Percentiles rank a stretch among this genome's conserved stretches.
Conservation (phyloP, 2,329 filamentous ascomycete genomes). For the Trichophyton benhamiae region DNA sequence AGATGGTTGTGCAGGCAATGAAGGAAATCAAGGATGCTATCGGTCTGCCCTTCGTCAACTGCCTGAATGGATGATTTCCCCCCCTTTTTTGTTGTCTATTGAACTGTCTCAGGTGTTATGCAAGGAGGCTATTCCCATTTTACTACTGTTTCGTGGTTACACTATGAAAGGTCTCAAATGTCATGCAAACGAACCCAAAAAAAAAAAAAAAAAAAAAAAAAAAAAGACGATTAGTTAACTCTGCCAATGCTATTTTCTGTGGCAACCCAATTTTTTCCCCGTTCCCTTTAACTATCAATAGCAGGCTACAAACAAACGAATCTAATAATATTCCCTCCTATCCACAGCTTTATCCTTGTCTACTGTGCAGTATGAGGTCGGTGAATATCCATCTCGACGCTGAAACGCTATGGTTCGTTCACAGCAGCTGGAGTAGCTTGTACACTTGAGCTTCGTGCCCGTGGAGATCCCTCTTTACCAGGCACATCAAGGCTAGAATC, state of each 20-base stretch:
- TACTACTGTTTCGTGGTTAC: too few species aligned
- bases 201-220: too few species aligned
- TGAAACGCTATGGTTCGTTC: neutral
- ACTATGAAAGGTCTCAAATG: neutral
- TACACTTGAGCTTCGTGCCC: neutral
- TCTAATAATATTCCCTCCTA: neutral
- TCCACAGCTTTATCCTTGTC: neutral
- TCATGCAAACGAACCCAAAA: neutral
- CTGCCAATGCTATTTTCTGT: neutral
- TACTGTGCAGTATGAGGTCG: neutral
- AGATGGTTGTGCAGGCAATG: constrained; percentile 31
- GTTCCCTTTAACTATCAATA: too few species aligned
- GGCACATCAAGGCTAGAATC: neutral
- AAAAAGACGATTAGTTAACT: neutral
- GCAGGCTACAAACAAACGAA: neutral
- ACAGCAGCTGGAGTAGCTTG: neutral
- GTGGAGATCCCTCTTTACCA: neutral
- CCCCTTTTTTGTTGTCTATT: neutral
- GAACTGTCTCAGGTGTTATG: neutral
- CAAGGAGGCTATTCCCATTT: neutral
- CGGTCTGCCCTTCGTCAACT: constrained; percentile 1
- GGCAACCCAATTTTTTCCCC: neutral
- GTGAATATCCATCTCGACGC: neutral
- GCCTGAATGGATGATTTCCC: neutral
- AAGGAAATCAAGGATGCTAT: neutral